These are phyloP conservation scores for Talaromyces amestolkiae DNA, from an alignment of 2,329 filamentous ascomycete species.

Conservation along the genomic window DNA sequence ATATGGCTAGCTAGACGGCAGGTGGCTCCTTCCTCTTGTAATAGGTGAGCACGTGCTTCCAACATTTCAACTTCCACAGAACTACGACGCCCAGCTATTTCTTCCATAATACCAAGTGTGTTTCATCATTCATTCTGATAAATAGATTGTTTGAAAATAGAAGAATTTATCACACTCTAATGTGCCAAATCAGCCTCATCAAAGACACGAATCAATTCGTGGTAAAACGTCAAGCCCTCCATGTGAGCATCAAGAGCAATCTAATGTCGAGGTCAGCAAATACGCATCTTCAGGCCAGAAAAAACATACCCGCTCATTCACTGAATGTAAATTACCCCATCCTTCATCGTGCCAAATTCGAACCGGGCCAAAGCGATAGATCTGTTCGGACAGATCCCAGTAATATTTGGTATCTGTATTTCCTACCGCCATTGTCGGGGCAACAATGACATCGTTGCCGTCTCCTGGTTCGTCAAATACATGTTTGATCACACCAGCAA, in stretches of 20 bases:
- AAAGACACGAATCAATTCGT: slow-evolving; percentile 10
- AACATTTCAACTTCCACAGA: background rate
- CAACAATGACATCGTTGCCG: slow-evolving; percentile 10
- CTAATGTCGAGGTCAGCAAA: background rate
- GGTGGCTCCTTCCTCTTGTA: background rate
- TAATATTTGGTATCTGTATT: slow-evolving; percentile 56
- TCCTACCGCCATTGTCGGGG: slow-evolving; percentile 46
- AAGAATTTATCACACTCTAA: background rate
- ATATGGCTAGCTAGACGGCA: background rate
- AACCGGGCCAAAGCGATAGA: slow-evolving; percentile 45
- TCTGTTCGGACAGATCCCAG: slow-evolving; percentile 51
- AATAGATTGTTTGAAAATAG: too few species aligned
- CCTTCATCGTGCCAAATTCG: slow-evolving; percentile 20
- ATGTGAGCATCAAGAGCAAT: slow-evolving; percentile 11
- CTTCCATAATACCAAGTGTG: background rate
- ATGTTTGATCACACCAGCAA: background rate
- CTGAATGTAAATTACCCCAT: slow-evolving; percentile 8
- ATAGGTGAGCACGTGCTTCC: slow-evolving; percentile 1
- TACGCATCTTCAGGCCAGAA: background rate
- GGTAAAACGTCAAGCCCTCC: slow-evolving; percentile 1
- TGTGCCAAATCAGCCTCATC: slow-evolving; percentile 5
- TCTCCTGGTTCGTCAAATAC: slow-evolving; percentile 2
- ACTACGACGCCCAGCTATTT: background rate
- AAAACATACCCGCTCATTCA: slow-evolving; percentile 8
- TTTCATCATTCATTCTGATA: too few species aligned